Percentiles rank a stretch among this genome's conserved stretches.
Evolutionary conservation across 371 early-diverging fungal species (phyloP).

Genomic region (Haplosporangium sp.): DNA sequence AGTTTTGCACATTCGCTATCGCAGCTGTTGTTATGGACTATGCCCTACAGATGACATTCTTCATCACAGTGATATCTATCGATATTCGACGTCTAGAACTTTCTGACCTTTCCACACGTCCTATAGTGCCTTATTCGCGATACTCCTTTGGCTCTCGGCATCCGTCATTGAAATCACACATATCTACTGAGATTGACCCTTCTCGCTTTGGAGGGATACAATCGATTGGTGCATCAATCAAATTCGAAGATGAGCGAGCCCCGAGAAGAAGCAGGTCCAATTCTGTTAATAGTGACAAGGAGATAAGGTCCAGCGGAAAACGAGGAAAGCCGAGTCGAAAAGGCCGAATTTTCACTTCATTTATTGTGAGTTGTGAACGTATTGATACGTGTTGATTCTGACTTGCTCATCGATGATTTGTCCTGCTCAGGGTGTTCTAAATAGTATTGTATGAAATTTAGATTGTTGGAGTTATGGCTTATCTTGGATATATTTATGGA

Average conservation of each 20-base stretch:
- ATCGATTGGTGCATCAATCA: background rate
- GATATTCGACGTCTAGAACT: slow-evolving; percentile 82
- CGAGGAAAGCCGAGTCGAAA: slow-evolving; percentile 22
- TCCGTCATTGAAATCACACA: slow-evolving; percentile 10
- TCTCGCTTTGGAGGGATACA: slow-evolving; percentile 3
- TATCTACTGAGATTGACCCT: slow-evolving; percentile 1
- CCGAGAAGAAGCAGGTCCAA: slow-evolving; percentile 22
- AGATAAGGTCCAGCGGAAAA: slow-evolving; percentile 15
- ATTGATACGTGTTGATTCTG: background rate
- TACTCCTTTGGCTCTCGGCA: slow-evolving; percentile 39
- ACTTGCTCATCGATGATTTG: background rate
- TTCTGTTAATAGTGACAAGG: slow-evolving; percentile 35
- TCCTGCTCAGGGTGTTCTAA: background rate
- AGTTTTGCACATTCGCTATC: slow-evolving; percentile 77
- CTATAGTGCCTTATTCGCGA: slow-evolving; percentile 25
- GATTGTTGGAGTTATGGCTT: slow-evolving; percentile 54
- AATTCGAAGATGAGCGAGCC: slow-evolving; percentile 7
- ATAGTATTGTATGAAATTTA: slow-evolving; percentile 1
- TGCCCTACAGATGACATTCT: slow-evolving; percentile 79
- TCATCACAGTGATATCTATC: slow-evolving; percentile 75
- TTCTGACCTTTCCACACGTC: slow-evolving; percentile 37
- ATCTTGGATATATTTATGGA: slow-evolving; percentile 52
- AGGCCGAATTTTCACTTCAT: slow-evolving; percentile 51
- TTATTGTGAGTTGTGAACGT: slow-evolving; percentile 28
- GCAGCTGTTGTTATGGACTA: slow-evolving; percentile 77